Percentiles rank a stretch among this genome's conserved stretches.
phyloP scores from a whole-genome alignment of 306 rosid genomes.

The Phaseolus lunatus region DNA sequence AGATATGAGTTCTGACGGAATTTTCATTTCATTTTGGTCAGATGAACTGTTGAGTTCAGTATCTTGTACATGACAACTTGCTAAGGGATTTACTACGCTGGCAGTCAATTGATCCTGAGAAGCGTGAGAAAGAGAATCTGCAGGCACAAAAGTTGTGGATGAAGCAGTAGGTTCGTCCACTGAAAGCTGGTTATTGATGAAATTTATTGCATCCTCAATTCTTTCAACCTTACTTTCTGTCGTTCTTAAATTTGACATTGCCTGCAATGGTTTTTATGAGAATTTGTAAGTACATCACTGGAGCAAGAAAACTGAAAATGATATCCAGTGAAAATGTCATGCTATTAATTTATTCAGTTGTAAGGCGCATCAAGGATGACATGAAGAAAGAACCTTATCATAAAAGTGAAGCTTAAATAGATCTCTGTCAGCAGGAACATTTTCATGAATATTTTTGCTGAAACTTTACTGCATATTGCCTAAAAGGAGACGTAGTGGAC shows the following conservation, averaged over 20 bases:
- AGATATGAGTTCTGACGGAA: conserved; percentile 85
- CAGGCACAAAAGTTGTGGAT: conserved; percentile 48
- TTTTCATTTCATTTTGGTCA: conserved; percentile 65
- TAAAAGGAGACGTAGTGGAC: conserved; percentile 32
- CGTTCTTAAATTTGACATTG: conserved; percentile 63
- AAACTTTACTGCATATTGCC: conserved; percentile 17
- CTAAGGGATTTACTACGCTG: conserved; percentile 51
- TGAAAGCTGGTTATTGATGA: conserved; percentile 68
- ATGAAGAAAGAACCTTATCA: conserved; percentile 35
- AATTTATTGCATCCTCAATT: conserved; percentile 79
- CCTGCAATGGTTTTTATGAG: conserved; percentile 65
- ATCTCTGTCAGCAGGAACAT: conserved; percentile 21
- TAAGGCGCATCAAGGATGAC: conserved; percentile 26
- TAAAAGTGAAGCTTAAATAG: conserved; percentile 26
- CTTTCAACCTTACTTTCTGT: conserved; percentile 59
- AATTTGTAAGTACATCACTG: conserved; percentile 40
- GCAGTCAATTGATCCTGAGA: conserved; percentile 63
- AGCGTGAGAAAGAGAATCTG: conserved; percentile 56
- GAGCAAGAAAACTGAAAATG: conserved; percentile 31
- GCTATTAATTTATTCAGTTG: conserved; percentile 10
- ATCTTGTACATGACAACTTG: conserved; percentile 54
- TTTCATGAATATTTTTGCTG: conserved; percentile 2
- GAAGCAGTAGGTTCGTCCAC: conserved; percentile 64
- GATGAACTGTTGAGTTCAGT: conserved; percentile 55
- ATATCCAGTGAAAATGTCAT: conserved; percentile 27